Evolutionary conservation across 179 eudicot genomes (phyloP).

Genomic region (Sideroxylon spinosum): DNA sequence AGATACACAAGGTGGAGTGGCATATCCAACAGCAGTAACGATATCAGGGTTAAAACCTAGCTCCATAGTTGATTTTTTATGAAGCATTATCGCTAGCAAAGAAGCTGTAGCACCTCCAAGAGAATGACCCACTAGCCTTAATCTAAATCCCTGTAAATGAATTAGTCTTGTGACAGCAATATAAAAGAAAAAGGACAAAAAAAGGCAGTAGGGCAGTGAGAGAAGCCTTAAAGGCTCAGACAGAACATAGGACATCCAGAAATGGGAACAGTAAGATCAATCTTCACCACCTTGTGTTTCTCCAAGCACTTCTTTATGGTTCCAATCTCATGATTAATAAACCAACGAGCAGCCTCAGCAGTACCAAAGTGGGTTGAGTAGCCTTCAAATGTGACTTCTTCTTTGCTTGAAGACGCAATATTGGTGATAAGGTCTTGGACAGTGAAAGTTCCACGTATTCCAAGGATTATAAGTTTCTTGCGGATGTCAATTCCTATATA

Average conservation of each 20-base stretch:
- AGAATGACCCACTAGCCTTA: constrained; percentile 97
- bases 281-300: constrained; percentile 60
- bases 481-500: constrained; percentile 80
- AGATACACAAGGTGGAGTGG: constrained; percentile 90
- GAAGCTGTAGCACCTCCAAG: constrained; percentile 93
- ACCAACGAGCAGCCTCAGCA: constrained; percentile 98
- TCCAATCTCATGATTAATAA: constrained; percentile 74
- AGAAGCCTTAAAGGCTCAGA: no score
- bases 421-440: constrained; percentile 87
- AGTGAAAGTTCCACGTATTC: constrained; percentile 94
- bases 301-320: constrained; percentile 67
- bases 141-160: constrained; percentile 83
- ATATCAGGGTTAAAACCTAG: constrained; percentile 79
- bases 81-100: constrained; percentile 87
- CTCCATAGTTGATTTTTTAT: constrained; percentile 53
- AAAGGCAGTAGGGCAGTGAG: no score
- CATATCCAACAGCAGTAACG: constrained; percentile 86
- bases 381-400: constrained; percentile 75
- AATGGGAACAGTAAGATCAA: background rate
- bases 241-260: no score
- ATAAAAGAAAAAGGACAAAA: no score
- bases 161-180: constrained; percentile 34
- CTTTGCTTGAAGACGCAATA: constrained; percentile 74
- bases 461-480: constrained; percentile 81
- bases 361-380: constrained; percentile 90